These are phyloP conservation scores for Rusavskia elegans DNA, from an alignment of 495 filamentous ascomycete genomes.

Conservation along the genomic window DNA sequence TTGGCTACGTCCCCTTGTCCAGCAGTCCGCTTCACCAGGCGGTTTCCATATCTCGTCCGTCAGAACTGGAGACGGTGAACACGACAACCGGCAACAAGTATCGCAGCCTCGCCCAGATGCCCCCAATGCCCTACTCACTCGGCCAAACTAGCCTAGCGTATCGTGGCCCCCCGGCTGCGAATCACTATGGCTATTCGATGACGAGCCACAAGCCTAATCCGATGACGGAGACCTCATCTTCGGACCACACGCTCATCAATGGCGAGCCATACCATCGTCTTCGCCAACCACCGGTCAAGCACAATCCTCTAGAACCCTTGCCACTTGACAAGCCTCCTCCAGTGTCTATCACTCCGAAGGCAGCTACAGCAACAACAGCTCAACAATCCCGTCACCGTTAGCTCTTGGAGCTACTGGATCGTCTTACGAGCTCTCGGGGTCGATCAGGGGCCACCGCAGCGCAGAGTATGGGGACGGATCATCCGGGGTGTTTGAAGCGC, in stretches of 20 bases:
- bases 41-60: background rate
- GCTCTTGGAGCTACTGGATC: background rate
- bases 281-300: conserved; percentile 3
- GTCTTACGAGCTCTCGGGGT: too few relatives aligned
- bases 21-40: background rate
- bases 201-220: too few relatives aligned
- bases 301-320: background rate
- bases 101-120: background rate
- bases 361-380: background rate
- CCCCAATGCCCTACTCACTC: too few relatives aligned
- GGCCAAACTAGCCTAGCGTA: too few relatives aligned
- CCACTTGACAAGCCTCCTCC: background rate
- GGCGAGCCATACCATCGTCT: conserved; percentile 25
- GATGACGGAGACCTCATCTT: conserved; percentile 1
- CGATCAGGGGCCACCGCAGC: too few relatives aligned
- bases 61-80: background rate
- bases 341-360: background rate
- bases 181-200: too few relatives aligned
- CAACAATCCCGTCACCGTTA: background rate
- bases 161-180: too few relatives aligned
- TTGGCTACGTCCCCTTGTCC: background rate
- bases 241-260: conserved; percentile 18
- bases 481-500: too few relatives aligned
- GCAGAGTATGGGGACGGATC: too few relatives aligned
- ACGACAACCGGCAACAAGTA: background rate